phyloP scores from a whole-genome alignment of 306 rosid species.

The Ceratonia siliqua region DNA sequence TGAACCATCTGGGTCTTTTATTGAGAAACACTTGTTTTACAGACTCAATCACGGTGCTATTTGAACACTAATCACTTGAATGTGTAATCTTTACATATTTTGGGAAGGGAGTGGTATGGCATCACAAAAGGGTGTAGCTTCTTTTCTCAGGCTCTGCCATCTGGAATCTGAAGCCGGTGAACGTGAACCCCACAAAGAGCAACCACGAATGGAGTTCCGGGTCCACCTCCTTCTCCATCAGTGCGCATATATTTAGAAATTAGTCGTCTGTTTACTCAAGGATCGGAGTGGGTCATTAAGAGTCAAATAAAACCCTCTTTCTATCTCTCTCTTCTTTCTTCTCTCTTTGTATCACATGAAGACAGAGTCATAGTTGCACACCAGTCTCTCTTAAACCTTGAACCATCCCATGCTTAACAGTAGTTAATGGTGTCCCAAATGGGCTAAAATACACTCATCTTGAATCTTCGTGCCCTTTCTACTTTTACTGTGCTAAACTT shows the following conservation, averaged over 20 bases:
- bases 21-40: background rate
- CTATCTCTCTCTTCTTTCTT: constrained; percentile 16
- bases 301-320: constrained; percentile 14
- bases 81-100: background rate
- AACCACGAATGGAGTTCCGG: constrained; percentile 6
- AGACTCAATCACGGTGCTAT: background rate
- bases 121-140: constrained; percentile 5
- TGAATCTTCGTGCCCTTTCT: constrained; percentile 22
- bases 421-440: constrained; percentile 31
- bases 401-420: background rate
- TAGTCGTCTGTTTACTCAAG: background rate
- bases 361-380: background rate
- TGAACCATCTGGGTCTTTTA: no score
- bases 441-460: constrained; percentile 12
- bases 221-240: constrained; percentile 29
- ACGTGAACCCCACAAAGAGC: constrained; percentile 37
- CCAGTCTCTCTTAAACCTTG: constrained; percentile 23
- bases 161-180: constrained; percentile 32
- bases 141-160: background rate
- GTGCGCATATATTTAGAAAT: constrained; percentile 33
- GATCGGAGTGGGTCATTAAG: background rate
- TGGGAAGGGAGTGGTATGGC: background rate
- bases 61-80: background rate
- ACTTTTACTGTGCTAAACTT: constrained; percentile 4
- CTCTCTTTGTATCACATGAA: background rate